A percentile compares a stretch with the other conserved stretches of the same genome.
phyloP scores from a whole-genome alignment of 129 eudicot species.

The Silybum marianum region DNA sequence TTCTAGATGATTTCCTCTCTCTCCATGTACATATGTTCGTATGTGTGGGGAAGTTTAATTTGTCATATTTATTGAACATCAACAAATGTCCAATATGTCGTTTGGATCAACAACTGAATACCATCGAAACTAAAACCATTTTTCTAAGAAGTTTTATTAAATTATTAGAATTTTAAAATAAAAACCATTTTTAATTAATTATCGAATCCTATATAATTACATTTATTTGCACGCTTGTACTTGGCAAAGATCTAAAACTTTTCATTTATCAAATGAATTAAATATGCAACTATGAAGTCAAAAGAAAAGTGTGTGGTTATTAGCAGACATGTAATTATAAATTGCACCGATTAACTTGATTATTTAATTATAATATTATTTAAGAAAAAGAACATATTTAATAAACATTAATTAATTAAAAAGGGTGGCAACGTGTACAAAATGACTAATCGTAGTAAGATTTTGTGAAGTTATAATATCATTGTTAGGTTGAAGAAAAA shows the following conservation, averaged over 20 bases:
- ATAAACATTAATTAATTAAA: not conserved
- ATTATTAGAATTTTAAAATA: not conserved
- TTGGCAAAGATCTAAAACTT: not conserved
- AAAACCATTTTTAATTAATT: not conserved
- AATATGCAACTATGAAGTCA: not conserved
- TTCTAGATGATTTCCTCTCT: no score
- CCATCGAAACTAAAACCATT: not conserved
- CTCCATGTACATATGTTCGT: no score
- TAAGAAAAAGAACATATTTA: slow-evolving; percentile 1
- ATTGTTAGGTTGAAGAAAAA: slow-evolving; percentile 27
- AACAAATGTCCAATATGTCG: not conserved
- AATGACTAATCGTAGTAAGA: slow-evolving; percentile 6
- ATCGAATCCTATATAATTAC: not conserved
- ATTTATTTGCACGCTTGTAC: not conserved
- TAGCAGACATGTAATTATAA: slow-evolving; percentile 1
- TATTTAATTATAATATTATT: not conserved
- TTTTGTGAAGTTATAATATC: slow-evolving; percentile 7
- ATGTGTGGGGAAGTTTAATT: no score
- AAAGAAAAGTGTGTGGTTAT: slow-evolving; percentile 5
- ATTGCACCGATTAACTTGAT: not conserved
- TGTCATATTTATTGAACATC: no score
- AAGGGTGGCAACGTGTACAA: slow-evolving; percentile 22
- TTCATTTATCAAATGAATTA: not conserved
- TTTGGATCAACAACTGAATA: not conserved
- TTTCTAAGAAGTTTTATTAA: not conserved